Evolutionary conservation across 2,329 filamentous ascomycete genomes (phyloP).

Genomic region (Microcyclospora pomicola): DNA sequence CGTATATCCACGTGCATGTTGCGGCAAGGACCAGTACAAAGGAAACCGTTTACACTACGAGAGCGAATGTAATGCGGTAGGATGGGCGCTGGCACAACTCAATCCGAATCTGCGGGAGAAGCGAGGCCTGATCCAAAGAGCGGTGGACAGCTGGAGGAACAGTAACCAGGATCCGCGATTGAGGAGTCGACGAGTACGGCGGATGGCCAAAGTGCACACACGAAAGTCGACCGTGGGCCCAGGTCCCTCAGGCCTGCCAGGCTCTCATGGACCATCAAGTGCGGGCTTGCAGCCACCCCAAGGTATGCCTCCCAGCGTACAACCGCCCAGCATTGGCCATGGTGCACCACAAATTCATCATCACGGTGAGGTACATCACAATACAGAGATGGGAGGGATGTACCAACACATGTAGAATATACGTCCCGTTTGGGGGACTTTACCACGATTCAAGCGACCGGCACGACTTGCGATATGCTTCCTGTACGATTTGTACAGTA

Average conservation of each 20-base stretch:
- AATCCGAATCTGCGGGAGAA: slow-evolving; percentile 87
- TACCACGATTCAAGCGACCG: too few species aligned
- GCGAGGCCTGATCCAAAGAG: slow-evolving; percentile 86
- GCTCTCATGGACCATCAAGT: slow-evolving; percentile 42
- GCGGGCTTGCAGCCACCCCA: slow-evolving; percentile 49
- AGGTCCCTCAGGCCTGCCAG: slow-evolving; percentile 39
- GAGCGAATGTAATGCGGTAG: slow-evolving; percentile 98
- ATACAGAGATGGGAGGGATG: slow-evolving; percentile 86
- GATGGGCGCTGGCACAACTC: slow-evolving; percentile 91
- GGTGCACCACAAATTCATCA: slow-evolving; percentile 47
- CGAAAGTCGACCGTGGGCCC: slow-evolving; percentile 31
- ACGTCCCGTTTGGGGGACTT: too few species aligned
- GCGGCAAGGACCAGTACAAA: slow-evolving; percentile 87
- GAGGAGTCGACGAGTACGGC: slow-evolving; percentile 77
- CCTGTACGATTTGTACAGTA: too few species aligned
- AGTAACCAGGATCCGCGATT: slow-evolving; percentile 92
- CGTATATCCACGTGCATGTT: slow-evolving; percentile 91
- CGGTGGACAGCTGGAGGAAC: slow-evolving; percentile 97
- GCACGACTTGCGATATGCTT: too few species aligned
- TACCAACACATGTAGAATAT: slow-evolving; percentile 69
- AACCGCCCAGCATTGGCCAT: slow-evolving; percentile 44
- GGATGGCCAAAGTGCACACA: slow-evolving; percentile 91
- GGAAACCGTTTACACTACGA: slow-evolving; percentile 94
- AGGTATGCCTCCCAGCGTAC: slow-evolving; percentile 43
- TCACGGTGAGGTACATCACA: slow-evolving; percentile 54